Evolutionary conservation across 2,329 filamentous ascomycete species (phyloP), one percentile per base, ranked within the genome.

Genomic region (Metarhizium guizhouense): DNA sequence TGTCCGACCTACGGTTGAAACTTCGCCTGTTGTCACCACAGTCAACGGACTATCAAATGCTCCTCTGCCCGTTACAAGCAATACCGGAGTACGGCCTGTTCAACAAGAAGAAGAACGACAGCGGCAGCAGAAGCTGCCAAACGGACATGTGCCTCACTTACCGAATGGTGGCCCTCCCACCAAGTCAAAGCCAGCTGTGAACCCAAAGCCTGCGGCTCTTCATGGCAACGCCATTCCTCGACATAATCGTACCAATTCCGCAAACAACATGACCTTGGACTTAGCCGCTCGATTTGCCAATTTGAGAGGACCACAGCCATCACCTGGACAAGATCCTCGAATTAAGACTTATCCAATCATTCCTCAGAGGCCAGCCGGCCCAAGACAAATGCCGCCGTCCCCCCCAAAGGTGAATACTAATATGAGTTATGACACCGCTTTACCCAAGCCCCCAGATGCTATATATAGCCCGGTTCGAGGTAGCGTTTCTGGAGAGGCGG

Each of bases 391-490:
- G 77, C 77, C 77, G 5, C 67, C 70, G 30, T 47, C 58, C 38
- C 61, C 67, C 4, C 65, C 69, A 18, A 74, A 75, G 47, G 71
- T 74, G 1, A 75, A 74, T 52, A 65, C 81, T 10, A 74, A 76
- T 3, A 62, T 84, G 1, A 73, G 81, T 50, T 80, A 74, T 30
- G 67, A 78, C n/a, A 67, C 80, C 11, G 76, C 75, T 16, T 72
- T 90, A 64, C 87, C 87, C 11, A 87, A 87, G 66, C 72, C 86
- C 49, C 88, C 88, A 1, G 86, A 85, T 63, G 86, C 88, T 7
- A 88, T 88, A 4, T 92, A 91, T 65, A 90, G 84, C 62, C 88
- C 88, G n/a, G 85, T 85, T 1, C 79, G 87, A 38, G 88, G 88
- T 32, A 87, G 84, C 55, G 76, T 86, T 4, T 83, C 85, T 3